Evolutionary conservation across 352 stramenopile species (phyloP).

Genomic region (Phytophthora sansomeana): DNA sequence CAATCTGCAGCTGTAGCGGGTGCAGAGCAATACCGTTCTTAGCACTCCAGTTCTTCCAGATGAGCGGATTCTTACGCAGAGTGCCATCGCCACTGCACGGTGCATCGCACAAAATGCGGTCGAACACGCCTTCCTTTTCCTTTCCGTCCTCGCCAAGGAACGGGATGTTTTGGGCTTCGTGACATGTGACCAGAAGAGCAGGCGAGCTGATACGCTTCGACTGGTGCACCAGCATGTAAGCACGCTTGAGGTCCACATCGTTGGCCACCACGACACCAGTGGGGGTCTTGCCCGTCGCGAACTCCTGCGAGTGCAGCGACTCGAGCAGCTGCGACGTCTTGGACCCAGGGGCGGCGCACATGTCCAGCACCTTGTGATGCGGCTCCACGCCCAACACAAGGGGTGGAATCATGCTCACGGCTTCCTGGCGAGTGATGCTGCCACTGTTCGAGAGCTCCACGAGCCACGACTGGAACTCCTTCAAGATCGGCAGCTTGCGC

Average conservation of each 20-base stretch:
- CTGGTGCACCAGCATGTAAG: slow-evolving; percentile 99
- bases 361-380: slow-evolving; percentile 96
- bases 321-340: slow-evolving; percentile 99
- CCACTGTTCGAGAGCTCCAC: slow-evolving; percentile 94
- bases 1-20: slow-evolving; percentile 96
- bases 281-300: slow-evolving; percentile 76
- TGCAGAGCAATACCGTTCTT: slow-evolving; percentile 94
- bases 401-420: slow-evolving; percentile 99
- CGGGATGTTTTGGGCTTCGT: slow-evolving; percentile 97
- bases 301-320: slow-evolving; percentile 88
- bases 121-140: slow-evolving; percentile 91
- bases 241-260: slow-evolving; percentile 96
- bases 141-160: slow-evolving; percentile 79
- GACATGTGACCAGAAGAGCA: slow-evolving; percentile 95
- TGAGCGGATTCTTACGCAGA: slow-evolving; percentile 97
- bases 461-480: slow-evolving; percentile 97
- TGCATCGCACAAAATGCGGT: slow-evolving; percentile 98
- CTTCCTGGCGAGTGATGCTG: slow-evolving; percentile 98
- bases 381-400: slow-evolving; percentile 96
- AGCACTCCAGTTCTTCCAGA: slow-evolving; percentile 96
- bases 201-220: slow-evolving; percentile 96
- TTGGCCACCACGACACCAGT: slow-evolving; percentile 96
- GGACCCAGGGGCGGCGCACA: slow-evolving; percentile 98
- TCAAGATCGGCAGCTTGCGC: slow-evolving; percentile 92
- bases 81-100: slow-evolving; percentile 99